phyloP scores from a whole-genome alignment of 257 asterid genomes.

The Schizonepeta tenuifolia region DNA sequence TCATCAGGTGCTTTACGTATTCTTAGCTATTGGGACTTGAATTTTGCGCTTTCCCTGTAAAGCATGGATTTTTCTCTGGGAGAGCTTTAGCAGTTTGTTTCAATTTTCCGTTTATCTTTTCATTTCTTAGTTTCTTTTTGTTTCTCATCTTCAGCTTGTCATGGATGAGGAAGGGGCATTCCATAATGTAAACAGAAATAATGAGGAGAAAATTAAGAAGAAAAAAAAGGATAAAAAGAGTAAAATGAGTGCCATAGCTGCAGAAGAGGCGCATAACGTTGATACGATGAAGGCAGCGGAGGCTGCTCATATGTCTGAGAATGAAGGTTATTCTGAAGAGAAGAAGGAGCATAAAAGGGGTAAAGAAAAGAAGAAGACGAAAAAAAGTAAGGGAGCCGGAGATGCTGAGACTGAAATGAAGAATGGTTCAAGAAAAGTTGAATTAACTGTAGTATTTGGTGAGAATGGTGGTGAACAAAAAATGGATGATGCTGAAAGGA shows the following conservation, averaged over 20 bases:
- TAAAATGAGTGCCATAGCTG: not conserved
- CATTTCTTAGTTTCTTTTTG: not conserved
- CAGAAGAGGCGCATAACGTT: constrained; percentile 18
- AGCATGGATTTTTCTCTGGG: not conserved
- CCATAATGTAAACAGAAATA: constrained; percentile 5
- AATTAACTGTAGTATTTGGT: constrained; percentile 9
- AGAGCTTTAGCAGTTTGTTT: not conserved
- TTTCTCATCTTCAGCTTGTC: constrained; percentile 13
- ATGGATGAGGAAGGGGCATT: constrained; percentile 28
- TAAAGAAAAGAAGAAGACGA: constrained; percentile 14
- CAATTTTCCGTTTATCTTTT: not conserved
- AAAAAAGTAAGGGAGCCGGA: constrained; percentile 18
- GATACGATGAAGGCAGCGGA: constrained; percentile 4
- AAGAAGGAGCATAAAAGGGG: constrained; percentile 17
- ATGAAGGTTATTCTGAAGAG: constrained; percentile 25
- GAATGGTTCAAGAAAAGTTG: constrained; percentile 20
- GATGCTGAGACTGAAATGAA: constrained; percentile 14
- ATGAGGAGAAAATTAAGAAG: constrained; percentile 26
- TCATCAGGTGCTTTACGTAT: not conserved
- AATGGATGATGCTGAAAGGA: constrained; percentile 27
- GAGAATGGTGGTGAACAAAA: constrained; percentile 18
- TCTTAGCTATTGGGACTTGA: not conserved
- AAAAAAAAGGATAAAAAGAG: constrained; percentile 18
- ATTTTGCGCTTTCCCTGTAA: not conserved
- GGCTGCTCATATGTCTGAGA: constrained; percentile 26